These are phyloP conservation scores for Ascoidea tarda DNA, from an alignment of 805 yeast genomes.

Conservation along the genomic window DNA sequence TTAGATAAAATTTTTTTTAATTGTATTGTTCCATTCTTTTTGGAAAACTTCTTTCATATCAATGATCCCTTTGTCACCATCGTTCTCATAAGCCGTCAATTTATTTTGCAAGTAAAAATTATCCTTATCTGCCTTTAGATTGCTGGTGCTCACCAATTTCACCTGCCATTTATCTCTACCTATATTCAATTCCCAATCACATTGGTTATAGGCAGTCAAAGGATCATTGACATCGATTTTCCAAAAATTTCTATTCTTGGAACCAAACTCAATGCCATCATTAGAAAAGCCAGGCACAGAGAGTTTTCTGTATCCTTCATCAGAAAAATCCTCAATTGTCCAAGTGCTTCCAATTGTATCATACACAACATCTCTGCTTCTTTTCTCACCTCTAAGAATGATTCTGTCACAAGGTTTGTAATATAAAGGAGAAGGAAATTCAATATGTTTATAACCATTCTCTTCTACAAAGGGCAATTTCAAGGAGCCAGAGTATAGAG, in stretches of 20 bases:
- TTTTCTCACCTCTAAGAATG: constrained; percentile 14
- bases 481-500: constrained; percentile 18
- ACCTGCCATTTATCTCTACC: constrained; percentile 28
- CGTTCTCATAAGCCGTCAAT: constrained; percentile 21
- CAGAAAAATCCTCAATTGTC: constrained; percentile 21
- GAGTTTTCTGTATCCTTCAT: constrained; percentile 21
- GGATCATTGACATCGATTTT: constrained; percentile 23
- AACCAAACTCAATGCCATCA: constrained; percentile 26
- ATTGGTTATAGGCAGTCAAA: constrained; percentile 23
- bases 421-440: constrained; percentile 18
- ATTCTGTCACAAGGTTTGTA: constrained; percentile 17
- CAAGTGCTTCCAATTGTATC: constrained; percentile 22
- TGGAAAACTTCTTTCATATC: constrained; percentile 15
- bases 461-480: constrained; percentile 17
- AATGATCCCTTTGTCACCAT: constrained; percentile 5
- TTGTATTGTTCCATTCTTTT: constrained; percentile 20
- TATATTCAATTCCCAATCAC: constrained; percentile 26
- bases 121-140: constrained; percentile 18
- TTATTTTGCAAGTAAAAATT: constrained; percentile 20
- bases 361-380: constrained; percentile 15
- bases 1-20: constrained; percentile 21
- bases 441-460: constrained; percentile 12
- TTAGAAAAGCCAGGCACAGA: constrained; percentile 17
- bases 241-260: constrained; percentile 26
- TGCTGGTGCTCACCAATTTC: constrained; percentile 19